These are phyloP conservation scores for Globisporangium takayamanum DNA, from an alignment of 352 stramenopile species.

Conservation along the genomic window DNA sequence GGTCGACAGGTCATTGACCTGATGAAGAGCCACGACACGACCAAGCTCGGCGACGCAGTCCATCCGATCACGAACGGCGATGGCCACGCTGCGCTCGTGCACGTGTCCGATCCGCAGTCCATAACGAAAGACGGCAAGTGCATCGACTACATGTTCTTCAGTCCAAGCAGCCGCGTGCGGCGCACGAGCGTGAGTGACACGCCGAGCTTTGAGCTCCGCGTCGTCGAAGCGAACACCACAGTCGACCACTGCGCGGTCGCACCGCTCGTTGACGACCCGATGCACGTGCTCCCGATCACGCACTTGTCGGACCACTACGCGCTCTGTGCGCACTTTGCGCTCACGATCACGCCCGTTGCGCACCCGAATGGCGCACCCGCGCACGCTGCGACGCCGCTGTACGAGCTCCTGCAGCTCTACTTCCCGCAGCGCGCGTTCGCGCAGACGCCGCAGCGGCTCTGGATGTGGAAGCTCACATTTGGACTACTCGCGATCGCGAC, in stretches of 20 bases:
- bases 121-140: conserved; percentile 68
- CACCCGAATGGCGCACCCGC: conserved; percentile 32
- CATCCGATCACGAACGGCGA: conserved; percentile 81
- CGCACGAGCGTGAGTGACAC: conserved; percentile 18
- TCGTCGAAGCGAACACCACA: conserved; percentile 34
- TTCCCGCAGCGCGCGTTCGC: conserved; percentile 59
- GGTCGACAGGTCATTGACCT: conserved; percentile 44
- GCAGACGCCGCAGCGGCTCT: conserved; percentile 45
- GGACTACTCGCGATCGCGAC: conserved; percentile 12
- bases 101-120: conserved; percentile 34
- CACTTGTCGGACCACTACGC: conserved; percentile 81
- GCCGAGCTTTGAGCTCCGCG: conserved; percentile 29
- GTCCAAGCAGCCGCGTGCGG: conserved; percentile 28
- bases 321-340: conserved; percentile 41
- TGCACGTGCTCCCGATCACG: conserved; percentile 46
- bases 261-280: conserved; percentile 3
- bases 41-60: conserved; percentile 34
- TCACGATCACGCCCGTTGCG: conserved; percentile 37
- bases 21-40: conserved; percentile 60
- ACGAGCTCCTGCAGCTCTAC: conserved; percentile 56
- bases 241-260: conserved; percentile 55
- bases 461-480: conserved; percentile 60
- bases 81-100: conserved; percentile 56
- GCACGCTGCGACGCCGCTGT: conserved; percentile 26
- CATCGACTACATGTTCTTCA: conserved; percentile 86